Evolutionary conservation across 23 red algal genomes (phyloP).

Genomic region (Gracilaria domingensis): DNA sequence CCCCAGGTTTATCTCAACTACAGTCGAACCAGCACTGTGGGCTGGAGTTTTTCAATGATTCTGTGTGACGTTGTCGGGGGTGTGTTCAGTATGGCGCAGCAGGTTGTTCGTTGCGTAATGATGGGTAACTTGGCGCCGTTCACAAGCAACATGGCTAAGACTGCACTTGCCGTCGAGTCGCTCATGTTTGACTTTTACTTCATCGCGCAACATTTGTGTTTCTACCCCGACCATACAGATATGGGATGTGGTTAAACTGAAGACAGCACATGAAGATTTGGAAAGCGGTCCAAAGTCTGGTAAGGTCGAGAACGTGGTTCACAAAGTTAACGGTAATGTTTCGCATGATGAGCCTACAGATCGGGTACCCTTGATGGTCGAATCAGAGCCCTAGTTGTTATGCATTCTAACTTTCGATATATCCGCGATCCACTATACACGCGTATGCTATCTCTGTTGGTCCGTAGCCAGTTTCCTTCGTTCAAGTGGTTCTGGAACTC

Average conservation of each 20-base stretch:
- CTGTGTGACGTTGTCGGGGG: conserved; percentile 73
- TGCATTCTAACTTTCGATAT: not conserved
- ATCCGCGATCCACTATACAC: not conserved
- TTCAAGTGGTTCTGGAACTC: not conserved
- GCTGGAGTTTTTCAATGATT: conserved; percentile 72
- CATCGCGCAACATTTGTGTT: conserved; percentile 69
- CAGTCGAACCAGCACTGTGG: conserved; percentile 60
- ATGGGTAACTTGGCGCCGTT: conserved; percentile 64
- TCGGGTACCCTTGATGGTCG: not conserved
- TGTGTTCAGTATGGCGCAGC: conserved; percentile 76
- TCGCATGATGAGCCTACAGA: not conserved
- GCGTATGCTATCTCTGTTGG: not conserved
- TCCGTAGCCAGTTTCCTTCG: not conserved
- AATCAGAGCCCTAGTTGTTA: not conserved
- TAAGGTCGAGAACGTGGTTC: not conserved
- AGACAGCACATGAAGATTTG: not conserved
- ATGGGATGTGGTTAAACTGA: conserved; percentile 21
- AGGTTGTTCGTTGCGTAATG: conserved; percentile 37
- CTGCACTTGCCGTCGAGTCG: conserved; percentile 64
- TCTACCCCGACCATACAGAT: conserved; percentile 67
- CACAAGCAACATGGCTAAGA: conserved; percentile 82
- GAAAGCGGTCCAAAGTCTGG: not conserved
- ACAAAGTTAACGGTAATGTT: not conserved
- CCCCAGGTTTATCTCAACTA: conserved; percentile 77
- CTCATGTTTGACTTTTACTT: conserved; percentile 88